Evolutionary conservation across 2,329 filamentous ascomycete species (phyloP).

Genomic region (Alternaria conjuncta): DNA sequence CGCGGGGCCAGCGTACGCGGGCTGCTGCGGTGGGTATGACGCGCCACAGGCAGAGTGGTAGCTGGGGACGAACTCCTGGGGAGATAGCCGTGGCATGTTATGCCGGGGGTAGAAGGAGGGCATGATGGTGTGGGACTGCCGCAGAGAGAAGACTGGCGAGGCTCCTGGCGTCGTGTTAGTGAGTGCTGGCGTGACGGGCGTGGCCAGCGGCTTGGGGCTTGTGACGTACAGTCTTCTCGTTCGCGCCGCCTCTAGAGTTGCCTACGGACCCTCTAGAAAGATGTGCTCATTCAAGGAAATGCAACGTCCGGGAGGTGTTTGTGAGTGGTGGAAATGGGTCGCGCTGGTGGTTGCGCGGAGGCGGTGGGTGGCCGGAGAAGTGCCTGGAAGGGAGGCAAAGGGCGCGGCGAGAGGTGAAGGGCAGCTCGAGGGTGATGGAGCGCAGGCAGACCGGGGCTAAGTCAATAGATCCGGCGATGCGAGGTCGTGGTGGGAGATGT

Average conservation of each 20-base stretch:
- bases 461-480: conserved; percentile 49
- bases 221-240: conserved; percentile 50
- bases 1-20: conserved; percentile 51
- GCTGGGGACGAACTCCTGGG: conserved; percentile 55
- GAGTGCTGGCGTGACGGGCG: conserved; percentile 6
- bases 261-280: conserved; percentile 41
- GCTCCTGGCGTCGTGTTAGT: conserved; percentile 43
- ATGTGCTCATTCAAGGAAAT: conserved; percentile 47
- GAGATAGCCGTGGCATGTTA: conserved; percentile 54
- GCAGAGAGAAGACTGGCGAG: conserved; percentile 52
- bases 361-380: background rate
- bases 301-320: conserved; percentile 25
- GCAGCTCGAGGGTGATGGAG: conserved; percentile 22
- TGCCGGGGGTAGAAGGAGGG: conserved; percentile 59
- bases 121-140: conserved; percentile 51
- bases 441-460: conserved; percentile 44
- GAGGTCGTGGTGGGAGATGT: conserved; percentile 20
- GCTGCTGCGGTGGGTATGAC: conserved; percentile 54
- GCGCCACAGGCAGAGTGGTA: conserved; percentile 53
- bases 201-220: background rate
- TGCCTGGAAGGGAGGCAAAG: conserved; percentile 19
- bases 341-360: conserved; percentile 9
- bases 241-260: conserved; percentile 47
- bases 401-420: conserved; percentile 19
- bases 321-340: conserved; percentile 20